Evolutionary conservation across 1,284 basidiomycete genomes (phyloP).

Genomic region (Ceratobasidium sp.): DNA sequence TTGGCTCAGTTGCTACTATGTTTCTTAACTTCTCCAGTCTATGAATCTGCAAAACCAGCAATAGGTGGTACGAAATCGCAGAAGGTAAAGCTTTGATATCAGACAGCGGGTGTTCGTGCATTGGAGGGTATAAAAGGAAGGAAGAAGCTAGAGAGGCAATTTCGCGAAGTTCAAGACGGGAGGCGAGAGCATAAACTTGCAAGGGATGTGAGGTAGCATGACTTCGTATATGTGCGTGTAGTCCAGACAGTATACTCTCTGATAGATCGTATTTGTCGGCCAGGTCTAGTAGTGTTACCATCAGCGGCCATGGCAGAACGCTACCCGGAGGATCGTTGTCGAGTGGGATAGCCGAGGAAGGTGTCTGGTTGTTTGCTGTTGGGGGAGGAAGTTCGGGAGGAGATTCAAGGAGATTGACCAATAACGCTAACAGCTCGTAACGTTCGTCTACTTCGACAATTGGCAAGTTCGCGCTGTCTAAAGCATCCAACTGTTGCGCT

Average conservation of each 20-base stretch:
- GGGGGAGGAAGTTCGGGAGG: constrained; percentile 37
- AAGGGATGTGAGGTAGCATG: constrained; percentile 40
- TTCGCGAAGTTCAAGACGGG: constrained; percentile 21
- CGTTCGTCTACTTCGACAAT: constrained; percentile 39
- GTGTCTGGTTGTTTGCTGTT: constrained; percentile 3
- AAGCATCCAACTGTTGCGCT: background rate
- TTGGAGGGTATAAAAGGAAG: constrained; percentile 36
- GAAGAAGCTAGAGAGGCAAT: constrained; percentile 38
- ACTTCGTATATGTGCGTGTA: constrained; percentile 43
- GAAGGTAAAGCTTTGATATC: constrained; percentile 42
- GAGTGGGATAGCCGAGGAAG: constrained; percentile 22
- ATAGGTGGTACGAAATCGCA: constrained; percentile 36
- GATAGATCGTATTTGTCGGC: constrained; percentile 47
- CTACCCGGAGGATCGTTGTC: constrained; percentile 14
- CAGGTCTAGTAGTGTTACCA: constrained; percentile 24
- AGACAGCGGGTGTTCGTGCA: constrained; percentile 29
- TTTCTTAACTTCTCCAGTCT: constrained; percentile 36
- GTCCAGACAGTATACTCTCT: constrained; percentile 15
- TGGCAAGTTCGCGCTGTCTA: background rate
- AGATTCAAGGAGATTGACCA: constrained; percentile 43
- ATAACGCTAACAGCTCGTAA: constrained; percentile 15
- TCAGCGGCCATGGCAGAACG: constrained; percentile 27
- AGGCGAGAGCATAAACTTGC: constrained; percentile 45
- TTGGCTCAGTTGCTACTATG: constrained; percentile 25
- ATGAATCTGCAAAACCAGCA: constrained; percentile 38